phyloP scores from a whole-genome alignment of 805 yeast species.

The Pichia exigua region DNA sequence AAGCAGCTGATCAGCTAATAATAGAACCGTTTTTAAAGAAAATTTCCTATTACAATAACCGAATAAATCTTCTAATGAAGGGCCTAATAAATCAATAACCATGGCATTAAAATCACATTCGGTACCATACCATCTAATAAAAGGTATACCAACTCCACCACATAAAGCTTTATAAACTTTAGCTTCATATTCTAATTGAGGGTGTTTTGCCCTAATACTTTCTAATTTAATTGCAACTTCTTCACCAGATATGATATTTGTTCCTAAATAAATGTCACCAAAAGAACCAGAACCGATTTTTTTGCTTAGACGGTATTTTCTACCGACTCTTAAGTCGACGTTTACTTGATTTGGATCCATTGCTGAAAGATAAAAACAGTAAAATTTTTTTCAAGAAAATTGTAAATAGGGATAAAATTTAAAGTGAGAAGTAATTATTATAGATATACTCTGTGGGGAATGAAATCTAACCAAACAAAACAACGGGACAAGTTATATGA shows the following conservation, averaged over 20 bases:
- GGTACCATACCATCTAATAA: conserved; percentile 93
- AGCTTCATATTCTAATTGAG: conserved; percentile 95
- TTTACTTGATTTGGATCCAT: conserved; percentile 13
- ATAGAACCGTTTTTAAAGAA: conserved; percentile 84
- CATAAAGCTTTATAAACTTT: conserved; percentile 88
- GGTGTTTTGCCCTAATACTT: conserved; percentile 84
- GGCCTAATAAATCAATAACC: conserved; percentile 94
- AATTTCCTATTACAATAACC: conserved; percentile 93
- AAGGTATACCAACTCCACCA: conserved; percentile 97
- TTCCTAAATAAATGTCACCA: conserved; percentile 92
- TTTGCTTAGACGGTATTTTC: conserved; percentile 88
- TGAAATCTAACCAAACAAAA: neutral
- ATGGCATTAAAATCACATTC: conserved; percentile 95
- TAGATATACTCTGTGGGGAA: neutral
- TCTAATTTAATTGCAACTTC: conserved; percentile 96
- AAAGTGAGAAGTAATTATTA: neutral
- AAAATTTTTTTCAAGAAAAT: neutral
- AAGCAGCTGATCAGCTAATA: conserved; percentile 88
- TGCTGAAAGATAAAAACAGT: neutral
- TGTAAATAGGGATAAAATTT: neutral
- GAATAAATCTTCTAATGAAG: conserved; percentile 89
- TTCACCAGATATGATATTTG: conserved; percentile 91
- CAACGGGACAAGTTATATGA: no score
- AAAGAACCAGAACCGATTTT: conserved; percentile 96
- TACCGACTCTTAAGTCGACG: conserved; percentile 79